A percentile compares a stretch with the other conserved stretches of the same genome.
phyloP scores from a whole-genome alignment of 768 basidiomycete species.

The Galerina sulciceps region DNA sequence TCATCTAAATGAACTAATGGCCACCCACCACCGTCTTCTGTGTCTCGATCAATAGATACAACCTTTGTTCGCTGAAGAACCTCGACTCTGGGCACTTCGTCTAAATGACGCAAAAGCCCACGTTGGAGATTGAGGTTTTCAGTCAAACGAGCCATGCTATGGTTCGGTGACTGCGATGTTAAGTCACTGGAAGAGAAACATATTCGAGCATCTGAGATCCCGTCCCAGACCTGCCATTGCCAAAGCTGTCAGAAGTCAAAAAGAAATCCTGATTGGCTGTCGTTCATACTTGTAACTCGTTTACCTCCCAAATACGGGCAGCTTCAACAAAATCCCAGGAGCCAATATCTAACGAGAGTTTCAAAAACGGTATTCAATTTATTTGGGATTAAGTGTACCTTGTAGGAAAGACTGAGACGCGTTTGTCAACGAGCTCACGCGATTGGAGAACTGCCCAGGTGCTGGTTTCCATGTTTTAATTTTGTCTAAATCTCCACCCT shows the following conservation, averaged over 20 bases:
- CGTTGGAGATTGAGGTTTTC: constrained; percentile 95
- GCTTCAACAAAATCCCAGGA: constrained; percentile 82
- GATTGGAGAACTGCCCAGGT: constrained; percentile 69
- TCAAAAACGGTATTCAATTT: background rate
- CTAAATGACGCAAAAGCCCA: constrained; percentile 72
- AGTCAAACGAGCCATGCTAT: constrained; percentile 79
- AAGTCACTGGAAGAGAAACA: constrained; percentile 65
- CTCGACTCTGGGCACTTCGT: constrained; percentile 52
- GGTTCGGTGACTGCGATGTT: constrained; percentile 27
- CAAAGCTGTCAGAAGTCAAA: background rate
- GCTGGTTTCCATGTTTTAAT: constrained; percentile 68
- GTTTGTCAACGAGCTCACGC: constrained; percentile 87
- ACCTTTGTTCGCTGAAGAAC: constrained; percentile 80
- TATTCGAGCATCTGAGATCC: constrained; percentile 80
- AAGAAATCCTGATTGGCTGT: background rate
- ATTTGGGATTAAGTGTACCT: constrained; percentile 41
- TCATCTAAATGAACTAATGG: constrained; percentile 78
- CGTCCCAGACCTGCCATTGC: constrained; percentile 82
- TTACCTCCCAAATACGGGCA: constrained; percentile 69
- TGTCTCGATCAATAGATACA: constrained; percentile 61
- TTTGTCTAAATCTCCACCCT: constrained; percentile 77
- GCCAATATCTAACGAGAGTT: constrained; percentile 62
- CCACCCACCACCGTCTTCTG: constrained; percentile 67
- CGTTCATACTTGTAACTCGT: constrained; percentile 79
- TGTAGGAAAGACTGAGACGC: constrained; percentile 68